phyloP scores from a whole-genome alignment of 2,329 filamentous ascomycete species.

The Xylariaceae sp. region DNA sequence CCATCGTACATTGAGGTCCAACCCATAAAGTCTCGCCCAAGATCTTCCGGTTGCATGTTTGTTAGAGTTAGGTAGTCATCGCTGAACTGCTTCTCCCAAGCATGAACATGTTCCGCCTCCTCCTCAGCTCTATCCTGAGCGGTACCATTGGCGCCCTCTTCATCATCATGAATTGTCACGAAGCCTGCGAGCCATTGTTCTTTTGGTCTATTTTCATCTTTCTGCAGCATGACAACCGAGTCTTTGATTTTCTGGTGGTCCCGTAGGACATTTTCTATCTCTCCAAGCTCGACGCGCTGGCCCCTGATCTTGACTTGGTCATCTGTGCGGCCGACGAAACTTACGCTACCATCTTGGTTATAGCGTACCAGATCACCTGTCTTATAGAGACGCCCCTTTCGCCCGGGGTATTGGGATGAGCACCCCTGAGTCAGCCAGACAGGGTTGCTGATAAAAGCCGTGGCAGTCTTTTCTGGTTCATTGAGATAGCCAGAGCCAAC shows the following conservation, averaged over 20 bases:
- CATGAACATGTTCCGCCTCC: background rate
- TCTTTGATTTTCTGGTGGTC: background rate
- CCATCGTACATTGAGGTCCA: constrained; percentile 12
- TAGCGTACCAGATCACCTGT: constrained; percentile 7
- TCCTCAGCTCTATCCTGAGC: background rate
- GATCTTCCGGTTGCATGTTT: background rate
- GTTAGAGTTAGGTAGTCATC: constrained; percentile 4
- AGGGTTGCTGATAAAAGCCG: constrained; percentile 1
- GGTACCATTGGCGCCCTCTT: background rate
- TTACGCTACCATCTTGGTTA: constrained; percentile 3
- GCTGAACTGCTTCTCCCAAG: constrained; percentile 4
- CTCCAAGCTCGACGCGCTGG: constrained; percentile 5
- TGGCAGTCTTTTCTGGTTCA: constrained; percentile 2
- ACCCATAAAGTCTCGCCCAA: constrained; percentile 5
- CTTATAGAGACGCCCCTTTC: background rate
- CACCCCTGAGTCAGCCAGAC: no score
- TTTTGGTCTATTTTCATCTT: background rate
- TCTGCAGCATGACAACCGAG: background rate
- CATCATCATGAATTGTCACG: constrained; percentile 2
- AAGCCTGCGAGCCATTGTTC: constrained; percentile 1
- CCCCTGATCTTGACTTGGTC: constrained; percentile 6
- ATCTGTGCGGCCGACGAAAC: constrained; percentile 6
- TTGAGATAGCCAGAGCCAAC: constrained; percentile 6
- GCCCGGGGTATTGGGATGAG: no score
- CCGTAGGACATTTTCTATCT: constrained; percentile 2